phyloP scores from a whole-genome alignment of 108 stramenopile genomes.

The Fragilaria crotonensis region DNA sequence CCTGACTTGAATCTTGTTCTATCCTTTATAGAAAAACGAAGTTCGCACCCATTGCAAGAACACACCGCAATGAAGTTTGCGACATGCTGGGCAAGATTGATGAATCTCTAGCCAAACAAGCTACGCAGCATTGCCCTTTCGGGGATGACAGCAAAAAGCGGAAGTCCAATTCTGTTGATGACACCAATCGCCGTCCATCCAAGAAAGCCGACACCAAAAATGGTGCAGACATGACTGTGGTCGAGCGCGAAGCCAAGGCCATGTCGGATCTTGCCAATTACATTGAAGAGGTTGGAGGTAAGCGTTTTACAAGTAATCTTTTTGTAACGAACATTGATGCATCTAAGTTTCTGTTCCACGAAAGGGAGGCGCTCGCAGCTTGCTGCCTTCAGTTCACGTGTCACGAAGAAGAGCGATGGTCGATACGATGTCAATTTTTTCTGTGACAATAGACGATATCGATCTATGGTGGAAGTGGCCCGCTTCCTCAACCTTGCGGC shows the following conservation, averaged over 20 bases:
- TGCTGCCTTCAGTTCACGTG: conserved; percentile 24
- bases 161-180: conserved; percentile 16
- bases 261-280: conserved; percentile 48
- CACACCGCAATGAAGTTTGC: conserved; percentile 47
- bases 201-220: conserved; percentile 21
- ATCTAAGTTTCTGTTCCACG: too few species aligned
- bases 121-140: conserved; percentile 17
- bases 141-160: conserved; percentile 9
- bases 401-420: conserved; percentile 44
- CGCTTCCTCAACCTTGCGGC: conserved; percentile 53
- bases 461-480: conserved; percentile 72
- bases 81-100: conserved; percentile 59
- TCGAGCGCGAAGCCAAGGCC: conserved; percentile 64
- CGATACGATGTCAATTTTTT: conserved; percentile 66
- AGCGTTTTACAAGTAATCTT: too few species aligned
- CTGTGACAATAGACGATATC: conserved; percentile 55
- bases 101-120: conserved; percentile 47
- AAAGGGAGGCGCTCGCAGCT: conserved; percentile 7
- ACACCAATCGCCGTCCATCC: conserved; percentile 8
- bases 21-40: conserved; percentile 55
- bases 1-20: not conserved
- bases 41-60: conserved; percentile 45
- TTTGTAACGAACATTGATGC: too few species aligned
- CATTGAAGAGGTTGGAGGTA: conserved; percentile 65
- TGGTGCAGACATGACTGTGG: conserved; percentile 29